Evolutionary conservation across 805 yeast species (phyloP).

Genomic region (Schizosaccharomyces lindneri): DNA sequence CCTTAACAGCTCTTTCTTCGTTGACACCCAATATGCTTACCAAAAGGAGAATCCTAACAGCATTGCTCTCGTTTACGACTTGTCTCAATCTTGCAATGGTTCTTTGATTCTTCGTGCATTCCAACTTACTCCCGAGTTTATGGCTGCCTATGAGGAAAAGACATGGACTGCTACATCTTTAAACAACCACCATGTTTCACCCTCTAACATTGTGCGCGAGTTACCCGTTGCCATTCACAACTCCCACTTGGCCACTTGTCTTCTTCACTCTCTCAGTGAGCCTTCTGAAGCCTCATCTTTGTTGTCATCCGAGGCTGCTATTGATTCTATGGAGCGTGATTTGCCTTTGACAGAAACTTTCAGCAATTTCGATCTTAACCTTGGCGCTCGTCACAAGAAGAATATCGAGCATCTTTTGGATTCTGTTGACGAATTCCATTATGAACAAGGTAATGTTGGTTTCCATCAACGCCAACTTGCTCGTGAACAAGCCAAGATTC

Average conservation of each 20-base stretch:
- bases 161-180: constrained; percentile 44
- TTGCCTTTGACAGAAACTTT: background rate
- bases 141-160: constrained; percentile 25
- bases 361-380: constrained; percentile 18
- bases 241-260: constrained; percentile 38
- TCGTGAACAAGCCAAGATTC: constrained; percentile 42
- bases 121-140: constrained; percentile 38
- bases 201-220: constrained; percentile 45
- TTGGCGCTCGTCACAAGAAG: constrained; percentile 18
- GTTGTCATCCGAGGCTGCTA: constrained; percentile 7
- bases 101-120: constrained; percentile 39
- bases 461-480: constrained; percentile 55
- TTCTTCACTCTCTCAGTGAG: constrained; percentile 14
- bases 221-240: constrained; percentile 40
- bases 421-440: constrained; percentile 49
- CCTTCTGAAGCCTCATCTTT: background rate
- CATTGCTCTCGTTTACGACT: constrained; percentile 31
- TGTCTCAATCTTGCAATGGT: constrained; percentile 36
- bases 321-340: constrained; percentile 13
- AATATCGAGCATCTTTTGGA: constrained; percentile 39
- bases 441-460: constrained; percentile 57
- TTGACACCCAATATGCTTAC: constrained; percentile 43
- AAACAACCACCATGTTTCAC: constrained; percentile 33
- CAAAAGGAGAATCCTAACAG: constrained; percentile 30
- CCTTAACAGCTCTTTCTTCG: constrained; percentile 26